phyloP scores from a whole-genome alignment of 352 stramenopile species.

The Globisporangium canariense region DNA sequence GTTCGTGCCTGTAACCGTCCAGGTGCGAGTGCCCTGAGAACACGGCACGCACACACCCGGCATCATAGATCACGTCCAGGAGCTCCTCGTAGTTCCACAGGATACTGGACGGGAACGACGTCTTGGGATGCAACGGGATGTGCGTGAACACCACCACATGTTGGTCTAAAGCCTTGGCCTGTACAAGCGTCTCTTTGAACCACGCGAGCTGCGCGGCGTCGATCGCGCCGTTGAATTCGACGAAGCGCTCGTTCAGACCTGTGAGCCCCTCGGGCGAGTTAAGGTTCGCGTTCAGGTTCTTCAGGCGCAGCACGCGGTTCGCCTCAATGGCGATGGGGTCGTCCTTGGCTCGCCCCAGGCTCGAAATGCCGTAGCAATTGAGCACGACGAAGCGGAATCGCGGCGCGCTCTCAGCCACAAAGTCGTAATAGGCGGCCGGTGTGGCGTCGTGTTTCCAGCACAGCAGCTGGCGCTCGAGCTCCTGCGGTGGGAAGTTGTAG shows the following conservation, averaged over 20 bases:
- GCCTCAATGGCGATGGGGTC: slow-evolving; percentile 50
- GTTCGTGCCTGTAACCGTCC: slow-evolving; percentile 45
- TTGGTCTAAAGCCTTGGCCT: slow-evolving; percentile 26
- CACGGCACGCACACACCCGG: slow-evolving; percentile 52
- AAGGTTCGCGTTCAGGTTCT: slow-evolving; percentile 72
- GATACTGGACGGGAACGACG: slow-evolving; percentile 35
- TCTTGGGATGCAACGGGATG: slow-evolving; percentile 55
- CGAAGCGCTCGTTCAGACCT: slow-evolving; percentile 46
- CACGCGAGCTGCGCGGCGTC: slow-evolving; percentile 57
- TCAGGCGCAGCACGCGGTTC: slow-evolving; percentile 27
- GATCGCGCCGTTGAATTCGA: slow-evolving; percentile 77
- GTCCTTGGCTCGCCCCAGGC: slow-evolving; percentile 41
- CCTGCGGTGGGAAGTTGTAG: slow-evolving; percentile 62
- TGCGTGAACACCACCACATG: slow-evolving; percentile 77
- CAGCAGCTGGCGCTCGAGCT: slow-evolving; percentile 47
- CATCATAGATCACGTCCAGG: slow-evolving; percentile 37
- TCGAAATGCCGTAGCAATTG: slow-evolving; percentile 67
- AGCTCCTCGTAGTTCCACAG: slow-evolving; percentile 82
- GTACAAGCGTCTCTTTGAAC: slow-evolving; percentile 36
- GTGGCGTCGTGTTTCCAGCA: slow-evolving; percentile 16
- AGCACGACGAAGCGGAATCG: slow-evolving; percentile 63
- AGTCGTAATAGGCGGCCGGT: slow-evolving; percentile 60
- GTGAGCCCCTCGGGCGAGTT: slow-evolving; percentile 64
- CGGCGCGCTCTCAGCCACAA: slow-evolving; percentile 35
- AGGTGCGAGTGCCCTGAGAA: slow-evolving; percentile 71